Base-by-base conservation (phyloP, 305 asterid genomes). In the Striga hermonthica region DNA sequence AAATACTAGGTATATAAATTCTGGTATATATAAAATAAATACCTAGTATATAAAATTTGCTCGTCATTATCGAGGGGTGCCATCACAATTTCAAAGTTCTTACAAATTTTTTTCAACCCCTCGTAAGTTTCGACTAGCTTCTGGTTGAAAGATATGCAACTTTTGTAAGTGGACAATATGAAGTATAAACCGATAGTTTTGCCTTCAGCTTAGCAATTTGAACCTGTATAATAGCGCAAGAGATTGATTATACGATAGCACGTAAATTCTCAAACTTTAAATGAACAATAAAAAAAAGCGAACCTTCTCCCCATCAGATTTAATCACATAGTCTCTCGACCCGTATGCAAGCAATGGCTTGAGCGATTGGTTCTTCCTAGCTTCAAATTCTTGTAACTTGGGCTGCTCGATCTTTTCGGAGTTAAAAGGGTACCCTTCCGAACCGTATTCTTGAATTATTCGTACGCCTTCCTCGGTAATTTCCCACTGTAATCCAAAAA, bases 61-160 rank as follows among this genome's bases (percentile, higher is more conserved):
- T 84, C 97, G 35, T 85, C 87, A 2, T 86, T 82, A 5, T 89
- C 95, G 10, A 92, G 86, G 55, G 98, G 97, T 60, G 89, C 64
- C 89, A 81, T 81, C 76, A 89, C 91, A 70, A 92, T 69, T 86
- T 92, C 98, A 67, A 92, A 85, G 43, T 78, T 74, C 39, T 61
- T 80, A 4, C 80, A 85, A 70, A 53, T 64, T 37, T 82, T 79
- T 72, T 73, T 89, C 82, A 89, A 74, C 57, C 76, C 71, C 52
- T 65, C 57, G 62, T 92, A 86, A 7, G 72, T 66, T 66, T 83
- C 78, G 6, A 75, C 16, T 31, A 89, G 91, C 75, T 78, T 83
- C 1, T 81, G 79, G 36, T 80, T 78, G 61, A 87, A 89, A n/a
- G 66, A 79, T 4, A 48, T 34, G 76, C 75, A 78, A n/a, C 67